A percentile compares a stretch with the other conserved stretches of the same genome.
phyloP scores from a whole-genome alignment of 1,284 basidiomycete genomes.

The Ganoderma resinaceum region DNA sequence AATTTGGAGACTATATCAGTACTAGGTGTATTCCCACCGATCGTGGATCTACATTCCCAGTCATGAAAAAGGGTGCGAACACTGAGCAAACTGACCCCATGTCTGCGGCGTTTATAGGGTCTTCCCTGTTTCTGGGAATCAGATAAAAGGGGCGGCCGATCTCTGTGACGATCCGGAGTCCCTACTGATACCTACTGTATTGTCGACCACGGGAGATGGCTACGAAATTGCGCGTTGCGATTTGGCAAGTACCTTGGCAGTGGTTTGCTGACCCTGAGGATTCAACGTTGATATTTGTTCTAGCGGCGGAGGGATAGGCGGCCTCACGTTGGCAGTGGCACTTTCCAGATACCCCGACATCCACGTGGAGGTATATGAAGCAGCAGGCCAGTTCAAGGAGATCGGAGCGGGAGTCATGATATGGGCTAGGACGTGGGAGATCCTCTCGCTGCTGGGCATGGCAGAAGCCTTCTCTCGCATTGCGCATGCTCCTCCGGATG shows the following conservation, averaged over 20 bases:
- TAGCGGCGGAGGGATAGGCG: constrained; percentile 58
- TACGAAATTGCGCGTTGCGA: constrained; percentile 36
- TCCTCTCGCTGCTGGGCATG: constrained; percentile 49
- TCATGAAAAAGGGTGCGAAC: constrained; percentile 1
- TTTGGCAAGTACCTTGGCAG: constrained; percentile 34
- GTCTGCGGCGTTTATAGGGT: neutral
- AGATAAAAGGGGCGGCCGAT: neutral
- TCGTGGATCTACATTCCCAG: neutral
- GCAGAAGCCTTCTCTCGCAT: constrained; percentile 47
- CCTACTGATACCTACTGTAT: neutral
- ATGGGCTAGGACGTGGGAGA: constrained; percentile 52
- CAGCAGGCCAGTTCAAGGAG: constrained; percentile 53
- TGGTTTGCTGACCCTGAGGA: neutral
- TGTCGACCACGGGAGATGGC: constrained; percentile 5
- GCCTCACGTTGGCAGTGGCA: constrained; percentile 52
- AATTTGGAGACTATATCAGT: neutral
- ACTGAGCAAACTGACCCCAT: neutral
- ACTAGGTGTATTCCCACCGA: constrained; percentile 7
- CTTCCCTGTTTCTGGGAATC: neutral
- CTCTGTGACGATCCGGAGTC: neutral
- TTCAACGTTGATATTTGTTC: neutral
- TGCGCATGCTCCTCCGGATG: constrained; percentile 49
- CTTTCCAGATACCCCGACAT: constrained; percentile 48
- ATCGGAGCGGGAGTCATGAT: constrained; percentile 60
- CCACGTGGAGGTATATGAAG: constrained; percentile 55